Evolutionary conservation across 2,329 filamentous ascomycete genomes (phyloP).

Genomic region (Hymenoscyphus fructigenus): DNA sequence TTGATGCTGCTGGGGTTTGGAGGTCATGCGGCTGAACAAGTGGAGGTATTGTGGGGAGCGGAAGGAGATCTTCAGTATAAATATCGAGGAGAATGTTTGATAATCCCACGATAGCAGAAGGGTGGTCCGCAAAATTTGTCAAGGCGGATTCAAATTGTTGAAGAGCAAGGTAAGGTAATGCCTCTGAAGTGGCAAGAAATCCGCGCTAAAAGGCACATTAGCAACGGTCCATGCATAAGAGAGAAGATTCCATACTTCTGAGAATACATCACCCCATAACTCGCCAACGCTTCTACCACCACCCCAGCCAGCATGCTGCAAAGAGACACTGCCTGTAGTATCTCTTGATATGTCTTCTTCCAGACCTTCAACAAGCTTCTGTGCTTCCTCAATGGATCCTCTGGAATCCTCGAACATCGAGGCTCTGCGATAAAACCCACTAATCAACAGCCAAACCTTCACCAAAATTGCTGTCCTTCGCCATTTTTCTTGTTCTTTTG

Average conservation of each 20-base stretch:
- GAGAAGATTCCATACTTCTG: slow-evolving; percentile 60
- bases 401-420: slow-evolving; percentile 76
- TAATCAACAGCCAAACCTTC: slow-evolving; percentile 87
- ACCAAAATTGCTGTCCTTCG: slow-evolving; percentile 59
- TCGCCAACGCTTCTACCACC: slow-evolving; percentile 79
- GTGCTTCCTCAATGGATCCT: slow-evolving; percentile 78
- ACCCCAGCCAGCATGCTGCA: slow-evolving; percentile 71
- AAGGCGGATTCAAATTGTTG: slow-evolving; percentile 80
- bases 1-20: slow-evolving; percentile 29
- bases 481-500: slow-evolving; percentile 52
- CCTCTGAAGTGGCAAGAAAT: slow-evolving; percentile 31
- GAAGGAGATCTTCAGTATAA: slow-evolving; percentile 68
- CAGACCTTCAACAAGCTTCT: slow-evolving; percentile 69
- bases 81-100: slow-evolving; percentile 85
- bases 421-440: slow-evolving; percentile 82
- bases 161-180: slow-evolving; percentile 64
- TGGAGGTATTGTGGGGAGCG: slow-evolving; percentile 47
- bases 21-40: slow-evolving; percentile 33
- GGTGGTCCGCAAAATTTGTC: slow-evolving; percentile 75
- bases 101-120: slow-evolving; percentile 75
- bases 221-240: slow-evolving; percentile 17
- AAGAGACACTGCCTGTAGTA: slow-evolving; percentile 59
- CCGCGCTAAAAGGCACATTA: slow-evolving; percentile 36
- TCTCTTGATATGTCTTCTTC: slow-evolving; percentile 66
- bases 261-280: slow-evolving; percentile 78